phyloP scores from a whole-genome alignment of 805 yeast genomes.

The Barnettozyma sucrosica region DNA sequence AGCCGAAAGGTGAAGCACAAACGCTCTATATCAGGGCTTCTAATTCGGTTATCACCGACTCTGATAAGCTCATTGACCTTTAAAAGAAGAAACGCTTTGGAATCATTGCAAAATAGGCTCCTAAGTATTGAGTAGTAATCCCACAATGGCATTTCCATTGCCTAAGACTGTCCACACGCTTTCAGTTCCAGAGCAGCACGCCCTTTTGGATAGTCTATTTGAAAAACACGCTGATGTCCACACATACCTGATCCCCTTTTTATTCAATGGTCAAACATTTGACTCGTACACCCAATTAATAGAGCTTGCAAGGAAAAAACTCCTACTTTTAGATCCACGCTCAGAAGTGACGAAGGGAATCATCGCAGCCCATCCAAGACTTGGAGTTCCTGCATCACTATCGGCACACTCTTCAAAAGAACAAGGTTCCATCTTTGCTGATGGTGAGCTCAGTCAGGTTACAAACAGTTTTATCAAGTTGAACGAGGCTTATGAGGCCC shows the following conservation, averaged over 20 bases:
- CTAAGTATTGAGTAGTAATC: background rate
- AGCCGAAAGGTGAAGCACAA: too few relatives aligned
- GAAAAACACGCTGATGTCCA: conserved; percentile 22
- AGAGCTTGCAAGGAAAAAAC: conserved; percentile 11
- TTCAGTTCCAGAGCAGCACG: conserved; percentile 26
- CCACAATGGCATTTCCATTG: conserved; percentile 27
- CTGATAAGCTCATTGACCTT: background rate
- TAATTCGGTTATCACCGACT: background rate
- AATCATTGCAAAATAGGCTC: background rate
- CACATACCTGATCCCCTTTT: conserved; percentile 16
- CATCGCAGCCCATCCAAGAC: conserved; percentile 86
- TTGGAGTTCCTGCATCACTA: conserved; percentile 60
- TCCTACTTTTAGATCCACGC: conserved; percentile 15
- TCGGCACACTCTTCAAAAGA: conserved; percentile 65
- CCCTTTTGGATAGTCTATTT: conserved; percentile 35
- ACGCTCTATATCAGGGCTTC: background rate
- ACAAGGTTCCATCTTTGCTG: conserved; percentile 56
- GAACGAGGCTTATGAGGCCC: conserved; percentile 57
- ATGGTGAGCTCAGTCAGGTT: conserved; percentile 43
- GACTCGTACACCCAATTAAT: conserved; percentile 14
- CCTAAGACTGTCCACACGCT: conserved; percentile 21
- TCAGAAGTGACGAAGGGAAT: conserved; percentile 34
- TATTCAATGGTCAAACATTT: conserved; percentile 7
- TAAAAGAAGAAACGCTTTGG: too few relatives aligned
- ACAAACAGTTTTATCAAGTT: conserved; percentile 39